Conservation (phyloP, 1,139 yeast species). For the Candida anutae region DNA sequence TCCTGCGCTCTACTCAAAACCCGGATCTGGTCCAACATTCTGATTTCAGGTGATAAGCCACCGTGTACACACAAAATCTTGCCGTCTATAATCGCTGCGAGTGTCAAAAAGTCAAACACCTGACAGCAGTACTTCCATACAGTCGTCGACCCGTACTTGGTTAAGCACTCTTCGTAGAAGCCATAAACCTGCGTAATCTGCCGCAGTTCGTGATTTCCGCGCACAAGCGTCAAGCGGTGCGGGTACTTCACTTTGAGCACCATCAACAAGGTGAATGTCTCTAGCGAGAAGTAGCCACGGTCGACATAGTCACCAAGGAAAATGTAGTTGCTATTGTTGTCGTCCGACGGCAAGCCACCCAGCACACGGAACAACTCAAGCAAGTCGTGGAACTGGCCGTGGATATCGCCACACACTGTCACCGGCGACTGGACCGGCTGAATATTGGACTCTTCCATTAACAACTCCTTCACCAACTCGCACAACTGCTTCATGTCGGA, state of each 20-base stretch:
- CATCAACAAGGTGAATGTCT: constrained; percentile 86
- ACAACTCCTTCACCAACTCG: constrained; percentile 53
- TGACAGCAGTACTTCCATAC: constrained; percentile 98
- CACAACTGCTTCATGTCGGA: constrained; percentile 94
- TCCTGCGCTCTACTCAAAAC: constrained; percentile 97
- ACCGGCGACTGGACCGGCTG: constrained; percentile 97
- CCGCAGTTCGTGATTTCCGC: constrained; percentile 93
- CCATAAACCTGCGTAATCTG: constrained; percentile 97
- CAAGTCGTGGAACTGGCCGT: constrained; percentile 95
- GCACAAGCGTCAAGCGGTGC: constrained; percentile 72
- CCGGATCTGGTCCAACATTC: constrained; percentile 93
- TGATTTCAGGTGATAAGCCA: constrained; percentile 93
- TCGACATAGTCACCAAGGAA: constrained; percentile 96
- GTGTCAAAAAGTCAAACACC: constrained; percentile 85
- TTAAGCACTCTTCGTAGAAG: constrained; percentile 82
- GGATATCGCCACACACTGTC: constrained; percentile 97
- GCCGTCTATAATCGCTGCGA: constrained; percentile 94
- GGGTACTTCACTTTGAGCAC: constrained; percentile 86
- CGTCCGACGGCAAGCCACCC: constrained; percentile 74
- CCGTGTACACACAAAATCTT: constrained; percentile 92
- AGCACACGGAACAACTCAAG: constrained; percentile 85
- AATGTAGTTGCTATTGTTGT: constrained; percentile 53
- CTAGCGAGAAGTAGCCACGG: constrained; percentile 89
- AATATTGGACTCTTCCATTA: constrained; percentile 48
- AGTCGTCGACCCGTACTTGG: constrained; percentile 90